phyloP scores from a whole-genome alignment of 139 green algal genomes.

The Yamagishiella unicocca region DNA sequence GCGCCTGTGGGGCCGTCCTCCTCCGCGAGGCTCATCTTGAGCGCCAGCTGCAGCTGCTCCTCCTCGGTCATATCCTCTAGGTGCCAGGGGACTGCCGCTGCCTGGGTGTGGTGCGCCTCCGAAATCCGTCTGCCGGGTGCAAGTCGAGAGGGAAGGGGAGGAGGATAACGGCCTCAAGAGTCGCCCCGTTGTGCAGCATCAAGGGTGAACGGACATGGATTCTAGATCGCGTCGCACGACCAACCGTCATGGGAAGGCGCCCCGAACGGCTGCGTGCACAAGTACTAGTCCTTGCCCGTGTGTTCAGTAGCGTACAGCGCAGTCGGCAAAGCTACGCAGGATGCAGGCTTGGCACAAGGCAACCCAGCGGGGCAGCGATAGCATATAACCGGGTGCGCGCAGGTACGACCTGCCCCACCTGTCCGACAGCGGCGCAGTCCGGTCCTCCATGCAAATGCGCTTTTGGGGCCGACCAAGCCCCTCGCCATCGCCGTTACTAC shows the following conservation, averaged over 20 bases:
- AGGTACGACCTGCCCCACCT: not conserved
- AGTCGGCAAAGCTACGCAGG: too few species aligned
- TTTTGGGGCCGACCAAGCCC: not conserved
- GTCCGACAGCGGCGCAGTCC: not conserved
- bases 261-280: too few species aligned
- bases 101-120: not conserved
- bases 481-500: not conserved
- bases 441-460: not conserved
- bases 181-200: too few species aligned
- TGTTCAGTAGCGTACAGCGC: too few species aligned
- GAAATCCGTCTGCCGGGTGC: not conserved
- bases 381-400: not conserved
- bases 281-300: too few species aligned
- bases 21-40: constrained; percentile 7
- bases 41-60: constrained; percentile 1
- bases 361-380: not conserved
- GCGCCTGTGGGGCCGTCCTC: not conserved
- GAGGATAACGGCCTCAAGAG: too few species aligned
- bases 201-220: too few species aligned
- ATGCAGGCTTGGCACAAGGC: too few species aligned
- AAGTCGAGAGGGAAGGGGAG: too few species aligned
- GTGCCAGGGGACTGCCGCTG: not conserved
- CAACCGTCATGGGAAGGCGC: too few species aligned
- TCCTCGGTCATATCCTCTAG: constrained; percentile 30
- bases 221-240: too few species aligned